phyloP scores from a whole-genome alignment of 805 yeast genomes.

The Saturnispora silvae region DNA sequence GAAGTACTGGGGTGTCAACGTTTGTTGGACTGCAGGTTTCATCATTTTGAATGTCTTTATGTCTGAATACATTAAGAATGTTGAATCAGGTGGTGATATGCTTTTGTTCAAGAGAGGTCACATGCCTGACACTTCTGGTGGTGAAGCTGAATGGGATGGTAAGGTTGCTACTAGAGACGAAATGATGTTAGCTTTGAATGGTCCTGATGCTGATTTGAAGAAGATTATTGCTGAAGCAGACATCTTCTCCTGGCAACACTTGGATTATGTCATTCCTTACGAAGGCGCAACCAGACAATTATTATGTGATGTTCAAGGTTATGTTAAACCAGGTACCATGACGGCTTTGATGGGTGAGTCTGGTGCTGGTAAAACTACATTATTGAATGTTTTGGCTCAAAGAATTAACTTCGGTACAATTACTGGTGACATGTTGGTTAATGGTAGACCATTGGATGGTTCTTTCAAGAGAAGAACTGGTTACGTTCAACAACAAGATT shows the following conservation, averaged over 20 bases:
- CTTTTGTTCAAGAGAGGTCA: constrained; percentile 34
- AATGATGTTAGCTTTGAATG: constrained; percentile 21
- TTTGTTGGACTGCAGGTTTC: constrained; percentile 38
- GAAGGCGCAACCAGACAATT: constrained; percentile 32
- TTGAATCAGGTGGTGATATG: constrained; percentile 27
- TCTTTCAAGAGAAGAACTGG: constrained; percentile 47
- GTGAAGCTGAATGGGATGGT: constrained; percentile 33
- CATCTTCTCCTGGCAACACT: constrained; percentile 53
- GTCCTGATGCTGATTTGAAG: constrained; percentile 26
- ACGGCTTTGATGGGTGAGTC: constrained; percentile 56
- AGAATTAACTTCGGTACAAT: constrained; percentile 41
- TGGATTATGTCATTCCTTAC: constrained; percentile 45
- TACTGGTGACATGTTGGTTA: constrained; percentile 47
- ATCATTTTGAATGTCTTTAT: constrained; percentile 23
- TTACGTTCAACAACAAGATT: constrained; percentile 46
- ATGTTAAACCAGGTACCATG: constrained; percentile 41
- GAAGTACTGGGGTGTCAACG: constrained; percentile 38
- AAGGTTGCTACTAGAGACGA: constrained; percentile 25
- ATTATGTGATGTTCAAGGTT: constrained; percentile 34
- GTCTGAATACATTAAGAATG: constrained; percentile 25
- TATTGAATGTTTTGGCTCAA: constrained; percentile 43
- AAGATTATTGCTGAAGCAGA: constrained; percentile 37
- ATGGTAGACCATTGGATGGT: constrained; percentile 38
- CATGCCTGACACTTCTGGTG: constrained; percentile 21
- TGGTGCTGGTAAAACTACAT: constrained; percentile 53